Base-by-base conservation (phyloP, 2,329 filamentous ascomycete genomes). In the Colletotrichum higginsianum region DNA sequence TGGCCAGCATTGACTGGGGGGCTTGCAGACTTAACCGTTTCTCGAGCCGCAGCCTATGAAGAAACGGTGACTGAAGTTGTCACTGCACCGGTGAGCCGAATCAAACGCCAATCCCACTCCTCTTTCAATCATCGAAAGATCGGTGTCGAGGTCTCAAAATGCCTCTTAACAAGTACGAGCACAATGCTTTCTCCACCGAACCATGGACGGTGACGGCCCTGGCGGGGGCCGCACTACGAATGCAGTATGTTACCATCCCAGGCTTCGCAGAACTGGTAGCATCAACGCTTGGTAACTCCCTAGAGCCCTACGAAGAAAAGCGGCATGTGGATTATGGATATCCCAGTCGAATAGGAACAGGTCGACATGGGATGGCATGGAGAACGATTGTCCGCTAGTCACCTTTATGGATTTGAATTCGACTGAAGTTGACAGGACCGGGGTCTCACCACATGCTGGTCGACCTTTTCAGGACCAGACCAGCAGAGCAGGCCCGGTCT, bases 231-330 rank as follows among this genome's bases (percentile, higher is more conserved):
- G 26, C 11, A 44, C 23, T 21, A 57, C 21, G 16, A 15, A 6
- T 16, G 5, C 13, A 16, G 66, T 38, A 35, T 35, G 30, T 35
- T 35, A 55, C 57, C 46, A 61, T 55, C 53, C 70, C 13, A 61
- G 66, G 50, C 70, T 46, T 61, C 70, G 70, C 61, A 66, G 70
- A 71, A 72, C 70, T 61, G 70, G 66, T 55, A 72, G 57, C 42
- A 46, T 38, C 35, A 50, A 71, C 55, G 70, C 61, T 71, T 72
- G 61, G 70, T 42, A 66, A 35, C 62, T 50, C 49, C 49, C 61
- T 66, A 71, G 44, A 71, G 70, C 70, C 69, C 38, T 71, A 72
- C 61, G 44, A 70, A 71, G 67, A 61, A 72, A 72, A 58, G 66
- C 55, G 70, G 44, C 55, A 35, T 42, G 42, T 49, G 55, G 49